phyloP scores from a whole-genome alignment of 1,139 yeast species.

The Maudiozyma humilis region DNA sequence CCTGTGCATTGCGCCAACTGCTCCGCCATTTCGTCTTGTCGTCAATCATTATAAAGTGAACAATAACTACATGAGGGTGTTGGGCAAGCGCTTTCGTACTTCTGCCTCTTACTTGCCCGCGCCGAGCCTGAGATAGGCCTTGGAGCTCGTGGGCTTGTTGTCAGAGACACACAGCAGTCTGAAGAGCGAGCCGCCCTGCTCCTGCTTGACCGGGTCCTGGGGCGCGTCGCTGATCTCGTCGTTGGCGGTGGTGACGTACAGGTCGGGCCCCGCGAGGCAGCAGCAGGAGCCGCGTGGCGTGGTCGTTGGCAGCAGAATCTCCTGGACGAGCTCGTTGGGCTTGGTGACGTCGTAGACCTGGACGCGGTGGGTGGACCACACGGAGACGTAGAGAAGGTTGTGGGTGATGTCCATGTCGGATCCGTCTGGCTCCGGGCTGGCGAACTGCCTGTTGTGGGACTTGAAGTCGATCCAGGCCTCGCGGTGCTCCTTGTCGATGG shows the following conservation, averaged over 20 bases:
- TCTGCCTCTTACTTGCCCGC: neutral
- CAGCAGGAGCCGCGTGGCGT: conserved; percentile 55
- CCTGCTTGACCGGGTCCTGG: conserved; percentile 5
- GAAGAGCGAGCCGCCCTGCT: conserved; percentile 12
- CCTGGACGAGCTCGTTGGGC: conserved; percentile 45
- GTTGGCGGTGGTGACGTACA: conserved; percentile 65
- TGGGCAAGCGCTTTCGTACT: neutral
- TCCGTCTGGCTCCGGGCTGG: conserved; percentile 73
- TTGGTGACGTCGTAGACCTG: conserved; percentile 39
- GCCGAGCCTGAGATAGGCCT: conserved; percentile 1
- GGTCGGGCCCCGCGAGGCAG: conserved; percentile 63
- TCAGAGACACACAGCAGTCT: conserved; percentile 1
- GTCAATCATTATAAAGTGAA: neutral
- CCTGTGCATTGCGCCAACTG: neutral
- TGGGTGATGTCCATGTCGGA: conserved; percentile 47
- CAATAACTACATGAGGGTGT: neutral
- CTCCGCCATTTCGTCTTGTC: neutral
- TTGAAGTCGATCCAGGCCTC: conserved; percentile 34
- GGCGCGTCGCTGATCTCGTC: conserved; percentile 25
- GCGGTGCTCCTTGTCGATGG: neutral
- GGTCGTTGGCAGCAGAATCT: conserved; percentile 56
- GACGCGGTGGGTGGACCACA: conserved; percentile 55
- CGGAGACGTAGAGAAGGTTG: conserved; percentile 61
- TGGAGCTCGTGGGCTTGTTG: conserved; percentile 1
- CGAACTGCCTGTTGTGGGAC: conserved; percentile 29